Evolutionary conservation across 345 rosid genomes (phyloP), one percentile per base, ranked within the genome.

Genomic region (Salix udensis): DNA sequence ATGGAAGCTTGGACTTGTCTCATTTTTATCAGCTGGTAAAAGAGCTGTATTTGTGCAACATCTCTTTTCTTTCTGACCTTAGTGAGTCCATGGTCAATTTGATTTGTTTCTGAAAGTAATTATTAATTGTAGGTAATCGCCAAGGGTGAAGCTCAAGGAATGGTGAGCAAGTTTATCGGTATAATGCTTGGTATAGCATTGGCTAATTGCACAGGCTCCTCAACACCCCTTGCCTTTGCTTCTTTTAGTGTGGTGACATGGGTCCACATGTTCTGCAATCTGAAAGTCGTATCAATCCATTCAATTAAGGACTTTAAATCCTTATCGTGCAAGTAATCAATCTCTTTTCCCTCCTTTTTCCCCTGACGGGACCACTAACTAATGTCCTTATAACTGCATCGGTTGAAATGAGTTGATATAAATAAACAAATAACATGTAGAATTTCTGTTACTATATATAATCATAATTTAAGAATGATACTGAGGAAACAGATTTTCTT

Each of bases 111-210:
- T 76, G 23, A 76, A 70, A 68, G 28, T 11, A 80, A 70, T 73
- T 76, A 52, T 72, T 74, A 50, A 76, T 65, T 83, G 48, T 82
- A 92, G 98, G 98, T 96, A 65, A 96, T 96, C 67, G 99, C 97
- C 46, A 96, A 93, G 76, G 99, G 97, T 77, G 99, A 96, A 90
- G 99, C 99, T 85, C 99, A 96, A 84, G 99, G 99, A 85, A 96
- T 96, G 99, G 92, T 93, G 79, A 93, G 98, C 90, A 93, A 90
- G 83, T 90, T 91, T 75, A 66, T 93, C 67, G 98, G 97, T 71
- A 93, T 96, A 44, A 64, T 82, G 81, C 86, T 96, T 34, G 99
- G 99, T 75, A 96, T 96, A 76, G 91, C 91, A 70, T 68, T 93
- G 86, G 97, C 90, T 68, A 93, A 90, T 77, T 75, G 78, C 80